These are phyloP conservation scores for Hymenochaete sp. DNA, from an alignment of 1,284 basidiomycete species.

Conservation along the genomic window DNA sequence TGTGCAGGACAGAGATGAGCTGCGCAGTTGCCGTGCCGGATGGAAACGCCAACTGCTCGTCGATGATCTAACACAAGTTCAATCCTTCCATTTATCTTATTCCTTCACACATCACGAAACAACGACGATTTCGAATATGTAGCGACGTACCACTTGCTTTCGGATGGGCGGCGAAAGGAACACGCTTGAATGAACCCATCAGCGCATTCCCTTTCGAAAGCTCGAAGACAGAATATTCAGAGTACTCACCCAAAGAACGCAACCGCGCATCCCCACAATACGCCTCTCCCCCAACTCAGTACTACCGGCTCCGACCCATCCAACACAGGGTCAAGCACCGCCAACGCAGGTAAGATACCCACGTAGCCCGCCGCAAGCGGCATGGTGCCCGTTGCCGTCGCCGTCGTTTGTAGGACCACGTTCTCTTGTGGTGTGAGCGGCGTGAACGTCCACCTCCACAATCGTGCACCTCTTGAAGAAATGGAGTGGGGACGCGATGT, in stretches of 20 bases:
- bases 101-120: constrained; percentile 6
- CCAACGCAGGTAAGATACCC: constrained; percentile 87
- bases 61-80: constrained; percentile 60
- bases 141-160: constrained; percentile 75
- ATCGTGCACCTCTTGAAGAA: too few relatives aligned
- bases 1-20: constrained; percentile 86
- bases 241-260: constrained; percentile 82
- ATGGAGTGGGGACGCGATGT: too few relatives aligned
- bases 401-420: constrained; percentile 90
- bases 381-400: constrained; percentile 88
- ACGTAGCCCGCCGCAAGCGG: constrained; percentile 92
- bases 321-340: constrained; percentile 61
- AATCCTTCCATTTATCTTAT: too few relatives aligned
- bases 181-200: constrained; percentile 45
- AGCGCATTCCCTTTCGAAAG: constrained; percentile 3
- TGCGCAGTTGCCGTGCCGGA: constrained; percentile 97
- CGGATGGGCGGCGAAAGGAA: constrained; percentile 91
- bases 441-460: too few relatives aligned
- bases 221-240: too few relatives aligned
- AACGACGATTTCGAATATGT: background rate
- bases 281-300: constrained; percentile 61
- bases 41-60: constrained; percentile 90
- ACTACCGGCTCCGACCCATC: constrained; percentile 75
- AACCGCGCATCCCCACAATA: constrained; percentile 80
- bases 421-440: constrained; percentile 85